phyloP scores from a whole-genome alignment of 1,139 yeast genomes.

The Lodderomyces parapsilosis region DNA sequence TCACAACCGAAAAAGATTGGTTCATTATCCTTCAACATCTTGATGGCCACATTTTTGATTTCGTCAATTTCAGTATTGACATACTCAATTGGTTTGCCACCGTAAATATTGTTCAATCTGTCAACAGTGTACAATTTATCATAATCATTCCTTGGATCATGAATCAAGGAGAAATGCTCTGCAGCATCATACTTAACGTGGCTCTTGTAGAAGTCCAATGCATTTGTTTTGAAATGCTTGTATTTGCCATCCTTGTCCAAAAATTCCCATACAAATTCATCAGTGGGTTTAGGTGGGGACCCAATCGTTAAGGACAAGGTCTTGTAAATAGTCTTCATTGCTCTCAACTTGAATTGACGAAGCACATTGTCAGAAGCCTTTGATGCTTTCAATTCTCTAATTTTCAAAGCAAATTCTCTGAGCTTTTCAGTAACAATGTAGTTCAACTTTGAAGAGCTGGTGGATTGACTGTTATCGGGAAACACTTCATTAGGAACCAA shows the following conservation, averaged over 20 bases:
- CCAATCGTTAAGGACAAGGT: slow-evolving; percentile 68
- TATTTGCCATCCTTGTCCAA: slow-evolving; percentile 69
- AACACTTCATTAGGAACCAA: slow-evolving; percentile 68
- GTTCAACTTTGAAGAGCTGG: slow-evolving; percentile 57
- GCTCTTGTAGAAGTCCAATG: slow-evolving; percentile 58
- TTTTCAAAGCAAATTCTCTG: slow-evolving; percentile 70
- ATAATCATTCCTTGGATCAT: slow-evolving; percentile 77
- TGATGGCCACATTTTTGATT: slow-evolving; percentile 59
- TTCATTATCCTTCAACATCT: slow-evolving; percentile 66
- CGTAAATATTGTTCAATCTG: slow-evolving; percentile 67
- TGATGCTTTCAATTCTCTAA: slow-evolving; percentile 46
- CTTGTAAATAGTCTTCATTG: slow-evolving; percentile 63
- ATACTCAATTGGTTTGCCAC: slow-evolving; percentile 66
- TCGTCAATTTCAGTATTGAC: slow-evolving; percentile 62
- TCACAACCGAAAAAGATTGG: slow-evolving; percentile 86
- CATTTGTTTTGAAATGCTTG: slow-evolving; percentile 54
- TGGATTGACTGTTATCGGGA: slow-evolving; percentile 72
- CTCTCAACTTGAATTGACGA: slow-evolving; percentile 37
- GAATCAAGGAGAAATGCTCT: slow-evolving; percentile 62
- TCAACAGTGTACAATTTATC: slow-evolving; percentile 66
- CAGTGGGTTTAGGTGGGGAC: slow-evolving; percentile 71
- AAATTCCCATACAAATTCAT: slow-evolving; percentile 70
- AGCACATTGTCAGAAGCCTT: slow-evolving; percentile 24
- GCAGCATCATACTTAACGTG: slow-evolving; percentile 53
- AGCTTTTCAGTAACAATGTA: slow-evolving; percentile 62